A percentile compares a stretch with the other conserved stretches of the same genome.
These are phyloP conservation scores for Tricholoma matsutake DNA, from an alignment of 768 basidiomycete species.

Conservation along the genomic window DNA sequence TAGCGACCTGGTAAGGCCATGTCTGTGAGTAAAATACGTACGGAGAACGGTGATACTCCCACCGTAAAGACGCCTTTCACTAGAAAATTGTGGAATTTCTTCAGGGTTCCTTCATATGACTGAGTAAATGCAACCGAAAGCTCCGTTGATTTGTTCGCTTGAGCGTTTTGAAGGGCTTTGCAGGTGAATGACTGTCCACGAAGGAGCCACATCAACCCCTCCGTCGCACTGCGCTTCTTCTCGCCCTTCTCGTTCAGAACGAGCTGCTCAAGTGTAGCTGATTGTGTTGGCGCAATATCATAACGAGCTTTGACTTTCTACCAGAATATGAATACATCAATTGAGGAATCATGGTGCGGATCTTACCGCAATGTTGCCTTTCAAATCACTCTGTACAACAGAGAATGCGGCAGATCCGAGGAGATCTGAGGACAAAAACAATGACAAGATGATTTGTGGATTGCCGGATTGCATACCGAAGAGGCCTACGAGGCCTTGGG, in stretches of 20 bases:
- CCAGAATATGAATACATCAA: not conserved
- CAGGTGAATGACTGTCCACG: slow-evolving; percentile 91
- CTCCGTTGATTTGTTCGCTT: slow-evolving; percentile 60
- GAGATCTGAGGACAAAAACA: slow-evolving; percentile 52
- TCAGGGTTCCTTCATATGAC: slow-evolving; percentile 80
- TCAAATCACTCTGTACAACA: slow-evolving; percentile 82
- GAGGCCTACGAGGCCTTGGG: slow-evolving; percentile 82
- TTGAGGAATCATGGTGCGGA: not conserved
- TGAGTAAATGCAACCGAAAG: slow-evolving; percentile 73
- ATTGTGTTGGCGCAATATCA: slow-evolving; percentile 58
- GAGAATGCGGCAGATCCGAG: slow-evolving; percentile 83
- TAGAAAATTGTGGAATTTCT: slow-evolving; percentile 79
- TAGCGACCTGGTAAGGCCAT: slow-evolving; percentile 44
- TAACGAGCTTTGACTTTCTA: slow-evolving; percentile 91
- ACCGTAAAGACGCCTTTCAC: slow-evolving; percentile 60
- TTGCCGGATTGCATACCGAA: slow-evolving; percentile 63
- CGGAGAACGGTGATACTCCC: slow-evolving; percentile 24
- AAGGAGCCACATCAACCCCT: slow-evolving; percentile 92
- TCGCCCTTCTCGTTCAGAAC: slow-evolving; percentile 81
- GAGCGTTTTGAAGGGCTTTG: slow-evolving; percentile 68
- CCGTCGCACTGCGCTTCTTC: slow-evolving; percentile 86
- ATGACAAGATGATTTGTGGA: not conserved
- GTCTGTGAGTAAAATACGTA: not conserved
- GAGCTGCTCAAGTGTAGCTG: slow-evolving; percentile 79
- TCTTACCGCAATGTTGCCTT: slow-evolving; percentile 85